phyloP scores from a whole-genome alignment of 2,329 filamentous ascomycete genomes.

The Ascocoryne sarcoides region DNA sequence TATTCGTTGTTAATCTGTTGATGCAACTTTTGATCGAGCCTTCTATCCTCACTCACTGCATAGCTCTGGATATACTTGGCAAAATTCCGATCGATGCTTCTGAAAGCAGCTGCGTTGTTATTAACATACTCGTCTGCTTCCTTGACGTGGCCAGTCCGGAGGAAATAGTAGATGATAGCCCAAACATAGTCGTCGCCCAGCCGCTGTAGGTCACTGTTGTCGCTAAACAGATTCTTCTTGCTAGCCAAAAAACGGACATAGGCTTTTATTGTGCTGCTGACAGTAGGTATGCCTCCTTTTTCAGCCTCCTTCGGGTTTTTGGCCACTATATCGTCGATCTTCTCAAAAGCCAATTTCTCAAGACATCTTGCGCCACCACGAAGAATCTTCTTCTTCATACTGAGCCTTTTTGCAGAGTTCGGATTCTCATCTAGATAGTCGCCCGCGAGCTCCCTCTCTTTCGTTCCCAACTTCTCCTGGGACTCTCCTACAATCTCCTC shows the following conservation, averaged over 20 bases:
- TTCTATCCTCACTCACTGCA: constrained; percentile 64
- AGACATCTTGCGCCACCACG: constrained; percentile 71
- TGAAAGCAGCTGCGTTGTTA: constrained; percentile 69
- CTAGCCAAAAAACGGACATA: constrained; percentile 76
- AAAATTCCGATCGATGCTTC: constrained; percentile 85
- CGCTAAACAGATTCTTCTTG: constrained; percentile 75
- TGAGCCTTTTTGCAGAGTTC: constrained; percentile 53
- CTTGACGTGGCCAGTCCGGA: constrained; percentile 73
- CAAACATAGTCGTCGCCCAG: constrained; percentile 79
- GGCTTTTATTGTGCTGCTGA: constrained; percentile 83
- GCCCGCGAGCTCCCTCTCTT: constrained; percentile 65
- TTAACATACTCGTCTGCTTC: constrained; percentile 85
- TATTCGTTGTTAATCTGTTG: constrained; percentile 87
- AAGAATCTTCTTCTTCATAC: constrained; percentile 71
- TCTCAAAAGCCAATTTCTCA: constrained; percentile 70
- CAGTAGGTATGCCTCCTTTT: constrained; percentile 79
- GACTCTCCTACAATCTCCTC: constrained; percentile 70
- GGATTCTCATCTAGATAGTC: constrained; percentile 70
- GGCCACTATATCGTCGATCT: constrained; percentile 67
- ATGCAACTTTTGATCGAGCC: constrained; percentile 70
- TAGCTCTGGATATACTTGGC: constrained; percentile 81
- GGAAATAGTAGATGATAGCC: constrained; percentile 87
- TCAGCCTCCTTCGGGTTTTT: constrained; percentile 85
- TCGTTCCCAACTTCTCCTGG: constrained; percentile 32
- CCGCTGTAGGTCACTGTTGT: constrained; percentile 72